These are phyloP conservation scores for Aspergillus sp. DNA, from an alignment of 2,329 filamentous ascomycete genomes.

Conservation along the genomic window DNA sequence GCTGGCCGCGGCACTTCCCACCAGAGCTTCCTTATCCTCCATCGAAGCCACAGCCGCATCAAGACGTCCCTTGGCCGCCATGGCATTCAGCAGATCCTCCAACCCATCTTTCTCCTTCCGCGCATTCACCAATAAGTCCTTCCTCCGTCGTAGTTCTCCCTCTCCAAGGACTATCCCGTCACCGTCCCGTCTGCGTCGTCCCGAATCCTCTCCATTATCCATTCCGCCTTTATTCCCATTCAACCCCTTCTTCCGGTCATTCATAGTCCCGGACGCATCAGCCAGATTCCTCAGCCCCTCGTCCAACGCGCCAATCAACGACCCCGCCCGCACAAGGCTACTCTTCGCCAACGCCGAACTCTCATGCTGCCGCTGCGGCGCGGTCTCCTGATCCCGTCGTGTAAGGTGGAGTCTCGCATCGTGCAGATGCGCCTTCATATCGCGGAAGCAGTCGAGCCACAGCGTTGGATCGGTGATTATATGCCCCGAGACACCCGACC, in stretches of 20 bases:
- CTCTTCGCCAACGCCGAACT: constrained; percentile 55
- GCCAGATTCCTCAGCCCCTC: constrained; percentile 43
- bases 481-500: constrained; percentile 10
- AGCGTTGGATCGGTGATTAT: constrained; percentile 45
- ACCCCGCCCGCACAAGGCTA: constrained; percentile 49
- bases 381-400: constrained; percentile 50
- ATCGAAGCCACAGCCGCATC: constrained; percentile 41
- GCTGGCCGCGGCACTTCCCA: constrained; percentile 19
- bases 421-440: constrained; percentile 54
- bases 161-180: constrained; percentile 44
- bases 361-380: constrained; percentile 54
- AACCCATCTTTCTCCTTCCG: constrained; percentile 56
- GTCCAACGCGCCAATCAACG: constrained; percentile 49
- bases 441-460: constrained; percentile 55
- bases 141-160: constrained; percentile 51
- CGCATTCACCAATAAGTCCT: constrained; percentile 50
- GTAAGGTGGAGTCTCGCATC: constrained; percentile 53
- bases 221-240: constrained; percentile 16
- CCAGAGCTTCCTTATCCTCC: constrained; percentile 38
- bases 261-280: constrained; percentile 37
- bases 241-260: neutral
- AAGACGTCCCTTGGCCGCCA: constrained; percentile 44
- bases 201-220: neutral
- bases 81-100: constrained; percentile 52
- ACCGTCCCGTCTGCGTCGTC: constrained; percentile 6